Conservation (phyloP, 2,329 filamentous ascomycete species). For the Xylaria sp. region DNA sequence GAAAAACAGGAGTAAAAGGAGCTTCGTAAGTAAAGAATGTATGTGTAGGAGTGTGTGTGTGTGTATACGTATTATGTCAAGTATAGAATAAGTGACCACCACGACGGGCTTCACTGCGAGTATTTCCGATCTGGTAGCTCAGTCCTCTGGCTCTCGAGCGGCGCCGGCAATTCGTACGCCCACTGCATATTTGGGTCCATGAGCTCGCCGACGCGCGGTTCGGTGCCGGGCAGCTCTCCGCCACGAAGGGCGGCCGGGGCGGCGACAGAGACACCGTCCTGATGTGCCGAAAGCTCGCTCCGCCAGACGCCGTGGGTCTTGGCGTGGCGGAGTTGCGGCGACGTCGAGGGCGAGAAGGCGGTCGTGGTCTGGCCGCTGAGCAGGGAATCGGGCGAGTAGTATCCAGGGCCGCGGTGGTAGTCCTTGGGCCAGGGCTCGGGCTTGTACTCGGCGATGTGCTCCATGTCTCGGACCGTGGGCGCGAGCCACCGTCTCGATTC, state of each 20-base stretch:
- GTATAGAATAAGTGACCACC: background rate
- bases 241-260: background rate
- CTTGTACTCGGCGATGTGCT: conserved; percentile 44
- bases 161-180: conserved; percentile 44
- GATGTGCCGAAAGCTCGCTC: conserved; percentile 33
- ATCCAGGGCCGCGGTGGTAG: conserved; percentile 5
- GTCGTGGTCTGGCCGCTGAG: conserved; percentile 7
- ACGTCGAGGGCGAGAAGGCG: conserved; percentile 19
- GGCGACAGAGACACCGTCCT: conserved; percentile 17
- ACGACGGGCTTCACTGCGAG: conserved; percentile 35
- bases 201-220: conserved; percentile 35
- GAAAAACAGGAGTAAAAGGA: conserved; percentile 5
- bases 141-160: conserved; percentile 37
- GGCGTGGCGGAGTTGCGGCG: background rate
- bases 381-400: conserved; percentile 35
- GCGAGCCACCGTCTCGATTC: conserved; percentile 7
- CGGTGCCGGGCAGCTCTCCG: conserved; percentile 29
- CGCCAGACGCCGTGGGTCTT: conserved; percentile 29
- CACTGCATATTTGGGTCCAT: conserved; percentile 41
- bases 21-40: conserved; percentile 21
- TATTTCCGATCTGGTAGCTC: conserved; percentile 47
- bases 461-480: conserved; percentile 18
- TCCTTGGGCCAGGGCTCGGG: conserved; percentile 44
- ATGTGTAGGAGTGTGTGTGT: background rate
- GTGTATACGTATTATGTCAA: background rate